Conservation (phyloP, 176 grass and related monocot species). For the Bolboschoenus planiculmis region DNA sequence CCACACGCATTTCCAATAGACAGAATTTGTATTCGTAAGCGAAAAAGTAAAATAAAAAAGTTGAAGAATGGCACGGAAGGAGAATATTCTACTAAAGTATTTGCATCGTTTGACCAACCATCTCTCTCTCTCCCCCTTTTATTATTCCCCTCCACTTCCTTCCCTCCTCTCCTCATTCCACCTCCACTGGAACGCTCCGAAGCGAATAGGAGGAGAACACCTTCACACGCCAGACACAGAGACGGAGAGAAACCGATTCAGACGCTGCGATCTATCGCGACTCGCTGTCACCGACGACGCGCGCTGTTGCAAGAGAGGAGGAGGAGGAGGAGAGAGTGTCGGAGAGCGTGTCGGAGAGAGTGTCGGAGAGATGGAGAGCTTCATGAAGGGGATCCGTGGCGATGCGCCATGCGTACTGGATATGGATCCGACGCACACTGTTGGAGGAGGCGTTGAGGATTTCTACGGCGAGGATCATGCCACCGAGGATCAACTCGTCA, state of each 20-base stretch:
- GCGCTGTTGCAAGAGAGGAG: neutral
- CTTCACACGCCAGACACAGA: neutral
- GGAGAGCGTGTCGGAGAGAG: no score
- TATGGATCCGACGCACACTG: constrained; percentile 47
- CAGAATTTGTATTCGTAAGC: no score
- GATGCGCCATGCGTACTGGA: constrained; percentile 50
- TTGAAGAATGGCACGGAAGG: no score
- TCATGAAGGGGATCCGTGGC: constrained; percentile 50
- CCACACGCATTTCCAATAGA: neutral
- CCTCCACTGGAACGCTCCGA: neutral
- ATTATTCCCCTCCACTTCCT: neutral
- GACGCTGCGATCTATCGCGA: neutral
- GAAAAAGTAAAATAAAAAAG: no score
- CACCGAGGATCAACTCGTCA: constrained; percentile 87
- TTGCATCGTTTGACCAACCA: neutral
- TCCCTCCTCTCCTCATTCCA: neutral
- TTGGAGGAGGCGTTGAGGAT: constrained; percentile 72
- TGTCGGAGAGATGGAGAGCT: constrained; percentile 93
- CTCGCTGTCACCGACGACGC: neutral
- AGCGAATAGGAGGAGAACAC: neutral
- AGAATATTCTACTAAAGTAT: constrained; percentile 16
- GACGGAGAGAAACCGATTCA: neutral
- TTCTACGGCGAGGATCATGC: constrained; percentile 76
- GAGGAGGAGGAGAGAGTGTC: neutral
- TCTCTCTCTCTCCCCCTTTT: neutral